Conservation (phyloP, 2,329 filamentous ascomycete genomes). For the Ophiostoma populinum region DNA sequence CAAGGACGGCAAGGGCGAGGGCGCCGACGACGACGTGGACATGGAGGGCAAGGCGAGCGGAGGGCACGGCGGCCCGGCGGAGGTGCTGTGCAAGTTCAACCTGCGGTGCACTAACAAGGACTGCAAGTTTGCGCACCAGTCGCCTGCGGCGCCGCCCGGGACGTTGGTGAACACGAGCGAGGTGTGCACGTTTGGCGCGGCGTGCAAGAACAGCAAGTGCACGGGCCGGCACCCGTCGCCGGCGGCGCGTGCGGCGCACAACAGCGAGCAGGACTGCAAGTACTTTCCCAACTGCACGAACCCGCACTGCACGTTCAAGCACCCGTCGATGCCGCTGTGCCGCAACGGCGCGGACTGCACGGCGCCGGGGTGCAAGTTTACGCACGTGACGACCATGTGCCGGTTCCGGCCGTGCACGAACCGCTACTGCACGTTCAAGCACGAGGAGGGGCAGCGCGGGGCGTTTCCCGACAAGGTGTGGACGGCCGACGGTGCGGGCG, state of each 20-base stretch:
- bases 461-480: constrained; percentile 81
- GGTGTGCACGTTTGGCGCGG: constrained; percentile 67
- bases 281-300: constrained; percentile 90
- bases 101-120: constrained; percentile 73
- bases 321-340: constrained; percentile 73
- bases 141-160: constrained; percentile 68
- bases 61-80: constrained; percentile 35
- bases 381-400: constrained; percentile 71
- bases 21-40: constrained; percentile 41
- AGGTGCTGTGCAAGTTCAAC: constrained; percentile 78
- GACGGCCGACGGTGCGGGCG: constrained; percentile 39
- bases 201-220: constrained; percentile 94
- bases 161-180: constrained; percentile 63
- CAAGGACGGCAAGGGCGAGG: constrained; percentile 15
- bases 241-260: constrained; percentile 59
- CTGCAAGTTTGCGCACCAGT: constrained; percentile 89
- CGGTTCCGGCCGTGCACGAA: constrained; percentile 86
- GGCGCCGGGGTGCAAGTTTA: constrained; percentile 70
- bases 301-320: constrained; percentile 70
- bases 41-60: constrained; percentile 36
- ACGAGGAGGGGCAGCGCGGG: constrained; percentile 78
- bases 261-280: constrained; percentile 73
- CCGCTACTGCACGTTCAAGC: constrained; percentile 72
- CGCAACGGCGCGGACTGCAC: constrained; percentile 83
- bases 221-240: constrained; percentile 84